Evolutionary conservation across 2,329 filamentous ascomycete genomes (phyloP), one percentile per base, ranked within the genome.

Genomic region (Alternaria arborescens): DNA sequence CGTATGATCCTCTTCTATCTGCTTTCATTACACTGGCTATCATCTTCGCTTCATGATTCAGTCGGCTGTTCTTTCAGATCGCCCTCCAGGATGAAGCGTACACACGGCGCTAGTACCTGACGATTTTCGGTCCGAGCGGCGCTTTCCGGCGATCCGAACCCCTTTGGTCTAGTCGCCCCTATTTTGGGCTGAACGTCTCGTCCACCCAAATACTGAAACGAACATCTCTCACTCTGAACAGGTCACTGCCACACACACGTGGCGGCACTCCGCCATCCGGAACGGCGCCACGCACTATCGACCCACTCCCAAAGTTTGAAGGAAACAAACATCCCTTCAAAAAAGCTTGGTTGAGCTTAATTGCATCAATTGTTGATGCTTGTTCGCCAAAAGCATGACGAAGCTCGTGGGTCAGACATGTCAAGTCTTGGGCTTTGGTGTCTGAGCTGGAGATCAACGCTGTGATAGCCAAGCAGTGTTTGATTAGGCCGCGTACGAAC

Each of bases 341-440:
- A 57, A 57, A 66, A 59, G 65, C 65, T 67, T 67, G 48, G 32
- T 48, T 60, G 61, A 61, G 65, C 61, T 66, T 67, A 16, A 40
- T 52, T 42, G 24, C 6, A 24, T 50, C 41, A 22, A 54, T 38
- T 11, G 5, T 43, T 20, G 26, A 38, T 24, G 14, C 34, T 60
- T 48, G 42, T 60, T 60, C 36, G 53, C 16, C 32, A 34, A 38
- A 55, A 52, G 58, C 47, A 42, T 47, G 26, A 47, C 32, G 44
- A 60, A 61, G 61, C 58, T 52, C 52, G 46, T 64, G 53, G 61
- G 61, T 68, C 65, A 64, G 42, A 69, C 66, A 61, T 36, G 34
- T 58, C 28, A 53, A 64, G 63, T 66, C 55, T 60, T 62, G 56
- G 52, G 36, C 38, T 38, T 46, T n/a, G 26, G 18, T 36, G 43